Base-by-base conservation (phyloP, 2,329 filamentous ascomycete genomes). In the Plenodomus biglobosus region DNA sequence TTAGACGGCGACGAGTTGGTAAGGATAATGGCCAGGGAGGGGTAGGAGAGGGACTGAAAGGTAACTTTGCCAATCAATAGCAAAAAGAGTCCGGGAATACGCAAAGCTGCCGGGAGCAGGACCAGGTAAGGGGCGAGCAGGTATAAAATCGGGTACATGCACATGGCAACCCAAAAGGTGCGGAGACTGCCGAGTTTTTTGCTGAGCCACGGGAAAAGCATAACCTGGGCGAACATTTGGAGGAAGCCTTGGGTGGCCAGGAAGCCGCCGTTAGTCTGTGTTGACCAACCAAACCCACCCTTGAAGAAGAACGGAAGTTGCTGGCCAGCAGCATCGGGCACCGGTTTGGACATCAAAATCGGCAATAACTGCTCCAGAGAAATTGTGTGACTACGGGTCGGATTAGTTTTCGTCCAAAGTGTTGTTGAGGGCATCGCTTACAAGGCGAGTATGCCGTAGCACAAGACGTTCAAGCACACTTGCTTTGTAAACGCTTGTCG, bases 351-450 rank as follows among this genome's bases (percentile, higher is more conserved):
- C 66, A 99, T 83, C 60, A 99, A 90, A 1, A 96, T 88, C 0
- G 94, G 92, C 61, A 97, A 85, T 40, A 97, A 81, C 66, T 96
- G 89, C 73, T 99, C 94, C 62, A 95, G 94, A 0, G 92, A 95
- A 74, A 99, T 96, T 11, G 92, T 96, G 75, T 97, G 92, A 76
- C 92, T 96, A 64, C 35, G 53, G 24, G 30, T 22, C 17, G 16
- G 24, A 50, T 58, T 52, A 58, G 46, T 62, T 41, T 48, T 58
- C 35, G n/a, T 61, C 47, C 45, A 52, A 42, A 19, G 38, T 11
- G 10, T 10, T 20, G 27, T n/a, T 15, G 39, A 36, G 19, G 6
- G 27, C 24, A 16, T 34, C 46, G 86, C 90, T 83, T 81, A 96
- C 91, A 95, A 96, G 56, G 92, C 92, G 50, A 97, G 78, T 62